Evolutionary conservation across 2,329 filamentous ascomycete species (phyloP).

Genomic region (Nothomitra cinnamomea): DNA sequence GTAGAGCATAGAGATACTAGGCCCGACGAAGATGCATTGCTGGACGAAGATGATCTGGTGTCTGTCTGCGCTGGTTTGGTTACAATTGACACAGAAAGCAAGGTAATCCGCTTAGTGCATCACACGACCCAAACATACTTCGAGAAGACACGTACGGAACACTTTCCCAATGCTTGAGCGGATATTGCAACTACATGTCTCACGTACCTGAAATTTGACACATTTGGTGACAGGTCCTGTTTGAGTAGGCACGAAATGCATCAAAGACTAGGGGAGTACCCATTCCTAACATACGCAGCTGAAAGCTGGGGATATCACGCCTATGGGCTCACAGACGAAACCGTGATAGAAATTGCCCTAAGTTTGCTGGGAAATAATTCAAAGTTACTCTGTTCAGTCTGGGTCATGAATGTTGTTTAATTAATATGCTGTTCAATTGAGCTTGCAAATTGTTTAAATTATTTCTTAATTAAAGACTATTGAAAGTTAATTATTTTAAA

Average conservation of each 20-base stretch:
- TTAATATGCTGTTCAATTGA: too few relatives aligned
- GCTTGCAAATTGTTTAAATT: too few relatives aligned
- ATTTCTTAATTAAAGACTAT: too few relatives aligned
- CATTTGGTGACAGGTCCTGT: neutral
- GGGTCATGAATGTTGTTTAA: too few relatives aligned
- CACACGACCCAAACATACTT: constrained; percentile 21
- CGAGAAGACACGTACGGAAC: constrained; percentile 6
- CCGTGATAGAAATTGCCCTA: too few relatives aligned
- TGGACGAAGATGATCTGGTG: neutral
- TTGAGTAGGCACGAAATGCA: neutral
- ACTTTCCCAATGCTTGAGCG: constrained; percentile 11
- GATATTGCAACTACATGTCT: too few relatives aligned
- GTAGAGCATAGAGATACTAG: neutral
- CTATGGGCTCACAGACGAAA: too few relatives aligned
- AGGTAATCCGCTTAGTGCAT: constrained; percentile 19
- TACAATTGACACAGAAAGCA: constrained; percentile 17
- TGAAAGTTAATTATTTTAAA: too few relatives aligned
- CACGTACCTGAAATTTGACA: neutral
- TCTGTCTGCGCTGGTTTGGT: constrained; percentile 20
- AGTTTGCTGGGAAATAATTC: too few relatives aligned
- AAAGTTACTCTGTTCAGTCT: too few relatives aligned
- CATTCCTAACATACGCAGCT: neutral
- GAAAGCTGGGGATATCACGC: neutral
- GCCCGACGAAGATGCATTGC: neutral
- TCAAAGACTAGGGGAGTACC: neutral